phyloP scores from a whole-genome alignment of 2,329 filamentous ascomycete genomes.

The Nemania bipapillata region DNA sequence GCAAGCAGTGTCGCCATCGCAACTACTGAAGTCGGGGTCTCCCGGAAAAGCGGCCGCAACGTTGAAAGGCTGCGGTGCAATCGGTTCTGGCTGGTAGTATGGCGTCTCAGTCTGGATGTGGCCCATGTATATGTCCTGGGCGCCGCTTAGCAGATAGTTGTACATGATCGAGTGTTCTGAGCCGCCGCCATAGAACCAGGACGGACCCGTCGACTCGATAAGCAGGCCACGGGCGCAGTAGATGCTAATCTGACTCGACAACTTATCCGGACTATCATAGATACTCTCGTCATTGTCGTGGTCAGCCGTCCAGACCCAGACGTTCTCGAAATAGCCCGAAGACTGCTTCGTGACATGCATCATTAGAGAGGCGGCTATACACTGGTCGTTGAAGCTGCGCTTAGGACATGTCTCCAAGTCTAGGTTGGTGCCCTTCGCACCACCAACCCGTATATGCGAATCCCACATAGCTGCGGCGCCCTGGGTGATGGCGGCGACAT shows the following conservation, averaged over 20 bases:
- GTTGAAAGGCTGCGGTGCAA: not conserved
- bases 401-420: slow-evolving; percentile 75
- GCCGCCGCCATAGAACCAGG: slow-evolving; percentile 71
- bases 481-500: slow-evolving; percentile 63
- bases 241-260: slow-evolving; percentile 59
- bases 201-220: slow-evolving; percentile 60
- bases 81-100: slow-evolving; percentile 8
- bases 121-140: slow-evolving; percentile 71
- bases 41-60: not conserved
- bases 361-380: slow-evolving; percentile 55
- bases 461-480: slow-evolving; percentile 74
- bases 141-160: slow-evolving; percentile 72
- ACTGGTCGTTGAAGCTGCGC: slow-evolving; percentile 51
- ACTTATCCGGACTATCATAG: slow-evolving; percentile 44
- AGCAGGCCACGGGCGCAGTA: slow-evolving; percentile 64
- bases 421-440: slow-evolving; percentile 74
- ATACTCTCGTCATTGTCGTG: slow-evolving; percentile 65
- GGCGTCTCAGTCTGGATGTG: slow-evolving; percentile 65
- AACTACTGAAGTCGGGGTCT: slow-evolving; percentile 6
- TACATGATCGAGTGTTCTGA: slow-evolving; percentile 56
- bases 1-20: slow-evolving; percentile 3
- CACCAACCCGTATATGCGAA: slow-evolving; percentile 78
- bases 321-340: slow-evolving; percentile 58
- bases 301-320: slow-evolving; percentile 61
- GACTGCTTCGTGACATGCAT: slow-evolving; percentile 54